Conservation (phyloP, 805 yeast genomes). For the Priceomyces melissophilus region DNA sequence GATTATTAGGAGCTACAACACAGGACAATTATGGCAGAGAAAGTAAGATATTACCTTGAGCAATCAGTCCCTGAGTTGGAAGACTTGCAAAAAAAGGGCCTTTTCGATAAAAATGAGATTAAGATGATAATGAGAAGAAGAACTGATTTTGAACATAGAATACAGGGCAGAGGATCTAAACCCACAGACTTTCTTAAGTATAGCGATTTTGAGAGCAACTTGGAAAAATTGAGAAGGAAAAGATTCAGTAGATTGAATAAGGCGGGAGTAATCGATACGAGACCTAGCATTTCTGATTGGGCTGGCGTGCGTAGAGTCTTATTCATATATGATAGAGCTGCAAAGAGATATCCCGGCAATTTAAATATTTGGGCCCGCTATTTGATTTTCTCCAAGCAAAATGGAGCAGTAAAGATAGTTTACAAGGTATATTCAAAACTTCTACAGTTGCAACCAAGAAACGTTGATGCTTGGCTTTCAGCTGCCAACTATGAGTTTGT, state of each 20-base stretch:
- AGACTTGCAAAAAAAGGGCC: conserved; percentile 75
- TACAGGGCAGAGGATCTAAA: conserved; percentile 77
- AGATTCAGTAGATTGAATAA: conserved; percentile 60
- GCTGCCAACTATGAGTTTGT: conserved; percentile 95
- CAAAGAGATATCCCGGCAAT: conserved; percentile 74
- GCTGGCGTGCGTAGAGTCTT: conserved; percentile 78
- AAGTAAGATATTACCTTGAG: conserved; percentile 52
- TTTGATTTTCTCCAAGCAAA: conserved; percentile 61
- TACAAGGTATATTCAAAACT: conserved; percentile 75
- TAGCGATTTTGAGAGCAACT: conserved; percentile 71
- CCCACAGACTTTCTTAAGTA: conserved; percentile 76
- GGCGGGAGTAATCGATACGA: conserved; percentile 53
- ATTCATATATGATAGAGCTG: conserved; percentile 80
- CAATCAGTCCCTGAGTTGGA: conserved; percentile 88
- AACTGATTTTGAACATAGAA: conserved; percentile 92
- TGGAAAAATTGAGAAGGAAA: conserved; percentile 74
- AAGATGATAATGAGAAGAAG: conserved; percentile 84
- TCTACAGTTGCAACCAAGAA: conserved; percentile 85
- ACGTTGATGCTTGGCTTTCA: conserved; percentile 86
- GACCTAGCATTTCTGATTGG: conserved; percentile 77
- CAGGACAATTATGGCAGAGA: conserved; percentile 33
- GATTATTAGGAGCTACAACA: no score
- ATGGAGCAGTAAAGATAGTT: conserved; percentile 67
- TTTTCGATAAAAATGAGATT: conserved; percentile 80
- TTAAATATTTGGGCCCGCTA: conserved; percentile 75